Evolutionary conservation across 352 stramenopile species (phyloP), one percentile per base, ranked within the genome.

Genomic region (Phytophthora hybrid): DNA sequence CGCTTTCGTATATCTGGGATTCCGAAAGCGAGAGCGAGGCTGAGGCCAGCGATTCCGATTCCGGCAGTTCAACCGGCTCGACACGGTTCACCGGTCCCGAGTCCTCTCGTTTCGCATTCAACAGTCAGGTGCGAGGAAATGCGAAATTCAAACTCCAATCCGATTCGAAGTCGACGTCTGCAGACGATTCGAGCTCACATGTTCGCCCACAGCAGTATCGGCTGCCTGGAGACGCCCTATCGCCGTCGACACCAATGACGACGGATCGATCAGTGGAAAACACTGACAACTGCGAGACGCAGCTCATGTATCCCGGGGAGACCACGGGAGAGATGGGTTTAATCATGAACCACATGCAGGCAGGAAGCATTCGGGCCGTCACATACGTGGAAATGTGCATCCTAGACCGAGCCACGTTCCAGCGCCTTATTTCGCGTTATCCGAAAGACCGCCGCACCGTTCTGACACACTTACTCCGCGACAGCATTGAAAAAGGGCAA

Each of bases 381-480:
- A 63, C 57, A 13, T 63, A 63, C 7, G 57, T 63, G 19, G 57
- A 63, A 37, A 63, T 53, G 21, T 63, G 57, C 21, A 37, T 63
- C 5, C 23, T 63, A 34, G 57, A 63, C 13, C 21, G 57, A 34
- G 10, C 11, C 16, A 63, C 19, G 19, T 63, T 63, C n/a, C 57
- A 63, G 21, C 57, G 57, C 1, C n/a, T 63, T 14, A 63, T 63
- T 16, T 63, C 57, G 39, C 57, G 57, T 7, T 63, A 63, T 21
- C 57, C 57, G 4, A 26, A 53, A 26, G 57, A 63, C 3, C 37
- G 57, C 13, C 19, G 44, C 5, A 51, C 44, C 6, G 57, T 63
- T 21, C 57, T 63, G 7, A 54, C 34, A 2, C 13, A 39, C 13
- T 52, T 63, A 26, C 37, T 63, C 9, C 11, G 16, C n/a, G 23